Conservation (phyloP, 2,329 filamentous ascomycete genomes). For the Capronia coronata region DNA sequence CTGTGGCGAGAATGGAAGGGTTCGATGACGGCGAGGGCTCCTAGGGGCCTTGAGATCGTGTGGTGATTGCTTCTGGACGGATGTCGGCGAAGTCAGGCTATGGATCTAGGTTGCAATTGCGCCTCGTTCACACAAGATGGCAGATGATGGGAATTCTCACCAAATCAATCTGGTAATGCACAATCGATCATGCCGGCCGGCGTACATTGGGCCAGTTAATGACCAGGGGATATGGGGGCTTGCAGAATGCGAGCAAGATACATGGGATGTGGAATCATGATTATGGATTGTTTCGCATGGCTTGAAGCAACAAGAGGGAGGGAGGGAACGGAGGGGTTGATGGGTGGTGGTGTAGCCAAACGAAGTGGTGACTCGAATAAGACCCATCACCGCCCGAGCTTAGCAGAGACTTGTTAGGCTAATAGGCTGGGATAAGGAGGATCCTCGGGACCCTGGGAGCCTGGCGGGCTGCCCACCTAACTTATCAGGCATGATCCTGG, state of each 20-base stretch:
- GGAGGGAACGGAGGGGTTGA: neutral
- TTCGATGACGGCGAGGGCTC: conserved; percentile 1
- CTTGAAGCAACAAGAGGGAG: conserved; percentile 5
- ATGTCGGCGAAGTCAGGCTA: neutral
- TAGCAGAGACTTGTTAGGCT: no score
- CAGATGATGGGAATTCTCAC: conserved; percentile 6
- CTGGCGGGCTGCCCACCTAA: no score
- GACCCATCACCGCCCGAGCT: no score
- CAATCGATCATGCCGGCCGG: conserved; percentile 5
- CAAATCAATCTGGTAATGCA: conserved; percentile 18
- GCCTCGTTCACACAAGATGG: conserved; percentile 11
- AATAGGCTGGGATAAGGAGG: no score
- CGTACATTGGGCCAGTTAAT: conserved; percentile 6
- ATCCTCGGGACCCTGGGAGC: no score
- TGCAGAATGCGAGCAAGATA: conserved; percentile 2
- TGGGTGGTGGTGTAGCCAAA: neutral
- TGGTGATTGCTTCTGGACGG: conserved; percentile 14
- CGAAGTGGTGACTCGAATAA: no score
- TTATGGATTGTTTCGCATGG: neutral
- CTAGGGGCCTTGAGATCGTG: neutral
- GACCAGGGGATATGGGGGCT: conserved; percentile 3
- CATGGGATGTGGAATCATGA: neutral
- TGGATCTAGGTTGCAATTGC: conserved; percentile 14
- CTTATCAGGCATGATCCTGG: no score
- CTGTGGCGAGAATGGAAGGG: conserved; percentile 16